Evolutionary conservation across 129 eudicot genomes (phyloP), one percentile per base, ranked within the genome.

Genomic region (Chrysanthemum seticuspe): DNA sequence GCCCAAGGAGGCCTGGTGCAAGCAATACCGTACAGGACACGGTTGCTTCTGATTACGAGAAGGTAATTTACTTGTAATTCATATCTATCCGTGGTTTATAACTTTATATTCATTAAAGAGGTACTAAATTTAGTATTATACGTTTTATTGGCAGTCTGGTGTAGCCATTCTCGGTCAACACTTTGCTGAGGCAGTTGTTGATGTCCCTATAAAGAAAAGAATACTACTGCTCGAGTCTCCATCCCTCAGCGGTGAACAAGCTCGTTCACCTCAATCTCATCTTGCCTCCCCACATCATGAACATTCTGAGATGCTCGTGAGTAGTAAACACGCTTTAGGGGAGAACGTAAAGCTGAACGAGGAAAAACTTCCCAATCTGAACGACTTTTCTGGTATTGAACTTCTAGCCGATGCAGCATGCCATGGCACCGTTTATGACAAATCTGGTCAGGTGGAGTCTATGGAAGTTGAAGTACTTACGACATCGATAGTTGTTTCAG

Each of bases 121-220:
- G 50, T 65, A 58, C 50, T 8, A 55, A 19, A 15, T 60, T 78
- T 65, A 31, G n/a, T 27, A 51, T 21, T 47, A 9, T 64, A 9
- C 57, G 27, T 71, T 21, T 34, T 54, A 49, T 59, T 76, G 45
- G 62, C 91, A 92, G 97, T 82, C 82, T 61, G 87, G 86, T 74
- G 91, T 69, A 60, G 75, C 81, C 10, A 70, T 67, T 77, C 81
- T 74, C 34, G 89, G 88, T 25, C 85, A 80, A 50, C 79, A 62
- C 57, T 79, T 82, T 71, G 65, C 84, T 71, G 91, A 79, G n/a
- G 85, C 82, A 79, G 64, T 76, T 3, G 83, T 62, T n/a, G 83
- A 85, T 70, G 90, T 89, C 5, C 97, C 97, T 29, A 75, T 89
- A 11, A 92, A 92, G 90, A 92, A 92, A 79, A 81, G 96, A 77